phyloP scores from a whole-genome alignment of 108 stramenopile genomes.

The Pseudonitzschia multiseries region DNA sequence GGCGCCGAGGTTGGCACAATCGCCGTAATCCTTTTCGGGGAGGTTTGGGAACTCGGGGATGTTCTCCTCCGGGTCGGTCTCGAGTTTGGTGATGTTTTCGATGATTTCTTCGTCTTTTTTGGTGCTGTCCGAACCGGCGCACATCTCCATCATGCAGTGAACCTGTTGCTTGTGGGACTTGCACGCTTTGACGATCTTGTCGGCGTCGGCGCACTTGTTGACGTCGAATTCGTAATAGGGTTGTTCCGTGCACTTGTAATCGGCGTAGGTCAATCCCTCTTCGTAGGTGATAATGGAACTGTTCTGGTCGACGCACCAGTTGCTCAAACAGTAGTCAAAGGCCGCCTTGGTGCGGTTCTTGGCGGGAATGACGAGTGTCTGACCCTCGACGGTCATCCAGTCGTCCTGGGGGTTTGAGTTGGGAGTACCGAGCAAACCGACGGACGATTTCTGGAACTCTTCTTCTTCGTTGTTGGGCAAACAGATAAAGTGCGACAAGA shows the following conservation, averaged over 20 bases:
- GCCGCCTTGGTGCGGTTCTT: not conserved
- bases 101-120: not conserved
- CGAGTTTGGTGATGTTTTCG: not conserved
- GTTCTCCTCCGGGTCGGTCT: not conserved
- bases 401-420: conserved; percentile 9
- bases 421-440: conserved; percentile 23
- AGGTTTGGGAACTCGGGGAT: not conserved
- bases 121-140: conserved; percentile 1
- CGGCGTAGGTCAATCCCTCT: not conserved
- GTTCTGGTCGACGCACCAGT: conserved; percentile 7
- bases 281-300: conserved; percentile 2
- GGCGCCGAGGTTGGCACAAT: conserved; percentile 15
- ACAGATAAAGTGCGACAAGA: conserved; percentile 7
- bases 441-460: not conserved
- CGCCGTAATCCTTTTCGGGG: conserved; percentile 3
- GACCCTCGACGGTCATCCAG: conserved; percentile 14
- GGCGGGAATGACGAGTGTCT: not conserved
- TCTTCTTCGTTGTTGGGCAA: conserved; percentile 7
- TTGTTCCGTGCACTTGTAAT: conserved; percentile 2
- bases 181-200: not conserved
- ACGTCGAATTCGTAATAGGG: not conserved
- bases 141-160: conserved; percentile 1
- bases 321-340: conserved; percentile 13
- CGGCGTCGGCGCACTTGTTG: not conserved
- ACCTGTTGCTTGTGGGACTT: not conserved